Conservation (phyloP, 1,139 yeast species). For the Geotrichum candidum region DNA sequence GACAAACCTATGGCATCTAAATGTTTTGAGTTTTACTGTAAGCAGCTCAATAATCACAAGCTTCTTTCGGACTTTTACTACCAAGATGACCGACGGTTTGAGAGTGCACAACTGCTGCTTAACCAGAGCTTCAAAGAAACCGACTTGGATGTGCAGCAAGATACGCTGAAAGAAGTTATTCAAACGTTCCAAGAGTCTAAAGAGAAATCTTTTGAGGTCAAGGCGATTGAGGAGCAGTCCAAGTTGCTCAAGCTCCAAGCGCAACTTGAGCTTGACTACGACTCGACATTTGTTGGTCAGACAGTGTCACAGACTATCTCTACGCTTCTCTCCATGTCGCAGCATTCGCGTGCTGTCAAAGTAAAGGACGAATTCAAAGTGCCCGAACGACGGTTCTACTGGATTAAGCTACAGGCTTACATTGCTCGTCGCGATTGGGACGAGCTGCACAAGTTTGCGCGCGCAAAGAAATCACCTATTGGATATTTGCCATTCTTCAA, state of each 20-base stretch:
- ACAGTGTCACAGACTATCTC: constrained; percentile 54
- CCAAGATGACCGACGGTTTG: constrained; percentile 52
- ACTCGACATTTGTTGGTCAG: constrained; percentile 47
- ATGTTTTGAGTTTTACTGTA: constrained; percentile 41
- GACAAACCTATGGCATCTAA: constrained; percentile 41
- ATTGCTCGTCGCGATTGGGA: constrained; percentile 55
- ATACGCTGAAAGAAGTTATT: constrained; percentile 28
- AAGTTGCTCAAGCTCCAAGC: constrained; percentile 49
- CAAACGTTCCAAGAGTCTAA: constrained; percentile 28
- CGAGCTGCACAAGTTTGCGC: constrained; percentile 47
- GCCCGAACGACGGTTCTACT: constrained; percentile 58
- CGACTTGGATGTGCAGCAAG: constrained; percentile 19
- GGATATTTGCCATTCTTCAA: constrained; percentile 64
- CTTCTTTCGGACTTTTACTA: constrained; percentile 49
- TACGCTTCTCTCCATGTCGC: constrained; percentile 52
- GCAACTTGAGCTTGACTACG: constrained; percentile 49
- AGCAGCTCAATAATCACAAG: constrained; percentile 30
- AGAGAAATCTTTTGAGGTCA: constrained; percentile 29
- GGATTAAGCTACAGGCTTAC: constrained; percentile 52
- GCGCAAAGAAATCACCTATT: constrained; percentile 57
- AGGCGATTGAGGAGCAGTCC: constrained; percentile 45
- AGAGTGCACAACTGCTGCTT: constrained; percentile 41
- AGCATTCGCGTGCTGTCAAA: constrained; percentile 51
- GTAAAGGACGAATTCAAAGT: constrained; percentile 58
- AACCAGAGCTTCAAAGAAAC: constrained; percentile 26